These are phyloP conservation scores for Diacronema lutheri DNA, from an alignment of 78 protist genomes.

Conservation along the genomic window DNA sequence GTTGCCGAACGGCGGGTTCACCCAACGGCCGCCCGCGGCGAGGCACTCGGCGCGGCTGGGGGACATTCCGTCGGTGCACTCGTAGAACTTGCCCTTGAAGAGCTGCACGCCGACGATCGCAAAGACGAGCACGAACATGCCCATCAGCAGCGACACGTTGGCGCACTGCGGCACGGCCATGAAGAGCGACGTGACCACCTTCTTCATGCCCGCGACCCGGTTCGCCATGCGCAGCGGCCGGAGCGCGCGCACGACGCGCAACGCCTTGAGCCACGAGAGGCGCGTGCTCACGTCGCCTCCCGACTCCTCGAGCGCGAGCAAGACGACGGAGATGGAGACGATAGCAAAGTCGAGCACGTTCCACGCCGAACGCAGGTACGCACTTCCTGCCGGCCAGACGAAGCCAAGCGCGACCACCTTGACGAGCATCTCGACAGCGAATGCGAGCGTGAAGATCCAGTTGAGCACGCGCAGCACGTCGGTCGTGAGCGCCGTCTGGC, in stretches of 20 bases:
- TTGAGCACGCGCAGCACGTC: neutral
- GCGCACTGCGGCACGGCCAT: neutral
- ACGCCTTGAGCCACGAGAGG: neutral
- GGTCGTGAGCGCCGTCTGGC: too few species aligned
- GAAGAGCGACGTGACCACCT: neutral
- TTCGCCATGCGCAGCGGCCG: neutral
- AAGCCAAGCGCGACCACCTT: neutral
- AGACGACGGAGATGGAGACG: neutral
- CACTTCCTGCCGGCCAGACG: too few species aligned
- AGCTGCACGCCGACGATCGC: too few species aligned
- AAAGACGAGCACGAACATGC: neutral
- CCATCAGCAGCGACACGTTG: neutral
- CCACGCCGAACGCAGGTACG: neutral
- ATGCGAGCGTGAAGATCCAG: neutral
- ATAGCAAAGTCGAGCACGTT: constrained; percentile 17
- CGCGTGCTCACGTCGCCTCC: neutral
- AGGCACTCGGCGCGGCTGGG: neutral
- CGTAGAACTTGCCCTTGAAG: neutral
- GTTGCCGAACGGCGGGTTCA: neutral
- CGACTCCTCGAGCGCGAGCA: too few species aligned
- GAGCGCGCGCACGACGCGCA: neutral
- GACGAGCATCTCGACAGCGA: neutral
- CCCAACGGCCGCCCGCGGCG: neutral
- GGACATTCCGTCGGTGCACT: neutral
- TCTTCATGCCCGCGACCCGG: too few species aligned